Conservation (phyloP, 768 basidiomycete genomes). For the Hemileccinum impolitum region DNA sequence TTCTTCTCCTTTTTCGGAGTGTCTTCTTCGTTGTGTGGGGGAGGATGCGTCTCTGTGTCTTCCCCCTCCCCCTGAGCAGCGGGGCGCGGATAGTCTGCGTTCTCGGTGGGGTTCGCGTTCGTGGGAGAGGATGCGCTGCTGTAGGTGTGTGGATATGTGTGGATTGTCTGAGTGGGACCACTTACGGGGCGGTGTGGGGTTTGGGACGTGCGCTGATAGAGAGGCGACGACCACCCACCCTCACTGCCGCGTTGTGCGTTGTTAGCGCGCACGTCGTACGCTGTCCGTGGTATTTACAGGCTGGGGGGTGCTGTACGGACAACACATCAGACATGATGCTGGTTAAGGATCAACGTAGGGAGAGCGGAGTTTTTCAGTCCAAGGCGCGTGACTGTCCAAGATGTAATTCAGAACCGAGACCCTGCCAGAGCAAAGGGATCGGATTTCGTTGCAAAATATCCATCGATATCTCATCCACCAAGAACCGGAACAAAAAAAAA, state of each 20-base stretch:
- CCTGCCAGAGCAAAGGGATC: too few species aligned
- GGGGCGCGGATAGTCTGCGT: constrained; percentile 53
- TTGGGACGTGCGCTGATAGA: constrained; percentile 43
- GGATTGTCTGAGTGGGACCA: background rate
- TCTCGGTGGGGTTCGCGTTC: constrained; percentile 19
- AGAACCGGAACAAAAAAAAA: background rate
- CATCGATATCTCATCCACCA: too few species aligned
- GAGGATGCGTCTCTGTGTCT: constrained; percentile 25
- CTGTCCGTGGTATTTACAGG: constrained; percentile 36
- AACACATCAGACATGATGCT: constrained; percentile 29
- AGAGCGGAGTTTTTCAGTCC: constrained; percentile 16
- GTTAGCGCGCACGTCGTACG: background rate
- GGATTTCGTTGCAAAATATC: too few species aligned
- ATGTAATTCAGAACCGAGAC: too few species aligned
- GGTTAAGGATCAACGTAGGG: background rate
- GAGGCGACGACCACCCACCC: constrained; percentile 50
- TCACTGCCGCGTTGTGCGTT: constrained; percentile 20
- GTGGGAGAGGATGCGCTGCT: constrained; percentile 2
- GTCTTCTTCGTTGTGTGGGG: constrained; percentile 45
- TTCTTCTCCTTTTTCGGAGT: constrained; percentile 49
- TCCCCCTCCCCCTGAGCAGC: constrained; percentile 37
- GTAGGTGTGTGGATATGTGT: too few species aligned
- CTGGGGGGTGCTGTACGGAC: constrained; percentile 43
- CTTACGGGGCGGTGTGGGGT: constrained; percentile 34
- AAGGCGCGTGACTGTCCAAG: constrained; percentile 3